These are phyloP conservation scores for Neurospora sp. DNA, from an alignment of 495 filamentous ascomycete genomes.

Conservation along the genomic window DNA sequence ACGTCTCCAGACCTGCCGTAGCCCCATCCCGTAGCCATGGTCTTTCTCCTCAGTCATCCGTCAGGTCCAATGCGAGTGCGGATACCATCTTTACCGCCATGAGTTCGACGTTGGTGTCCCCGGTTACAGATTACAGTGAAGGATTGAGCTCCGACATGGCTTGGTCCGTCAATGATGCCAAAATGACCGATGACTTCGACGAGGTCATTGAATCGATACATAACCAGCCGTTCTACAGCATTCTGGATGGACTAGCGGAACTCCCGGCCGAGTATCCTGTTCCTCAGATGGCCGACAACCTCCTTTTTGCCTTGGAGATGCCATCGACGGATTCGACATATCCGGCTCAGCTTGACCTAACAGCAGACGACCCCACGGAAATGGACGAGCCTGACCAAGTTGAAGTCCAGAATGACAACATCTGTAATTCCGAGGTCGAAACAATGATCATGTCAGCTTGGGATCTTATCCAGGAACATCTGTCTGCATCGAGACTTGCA, in stretches of 20 bases:
- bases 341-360: constrained; percentile 22
- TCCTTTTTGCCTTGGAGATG: constrained; percentile 19
- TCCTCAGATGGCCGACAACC: constrained; percentile 12
- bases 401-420: constrained; percentile 8
- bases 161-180: neutral
- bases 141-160: neutral
- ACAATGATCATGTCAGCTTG: constrained; percentile 29
- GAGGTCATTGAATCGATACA: neutral
- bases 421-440: constrained; percentile 25
- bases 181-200: neutral
- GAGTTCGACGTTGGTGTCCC: constrained; percentile 14
- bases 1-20: constrained; percentile 7
- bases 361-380: constrained; percentile 9
- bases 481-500: constrained; percentile 28
- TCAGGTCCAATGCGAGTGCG: constrained; percentile 27
- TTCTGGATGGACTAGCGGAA: constrained; percentile 13
- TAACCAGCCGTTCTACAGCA: neutral
- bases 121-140: constrained; percentile 24
- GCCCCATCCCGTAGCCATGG: constrained; percentile 18
- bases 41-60: constrained; percentile 30
- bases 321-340: constrained; percentile 17
- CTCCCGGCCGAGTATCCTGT: constrained; percentile 24
- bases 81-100: constrained; percentile 17
- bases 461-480: constrained; percentile 32
- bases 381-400: constrained; percentile 3